Evolutionary conservation across 2,329 filamentous ascomycete species (phyloP), one percentile per base, ranked within the genome.

Genomic region (Penicillium vulpinum): DNA sequence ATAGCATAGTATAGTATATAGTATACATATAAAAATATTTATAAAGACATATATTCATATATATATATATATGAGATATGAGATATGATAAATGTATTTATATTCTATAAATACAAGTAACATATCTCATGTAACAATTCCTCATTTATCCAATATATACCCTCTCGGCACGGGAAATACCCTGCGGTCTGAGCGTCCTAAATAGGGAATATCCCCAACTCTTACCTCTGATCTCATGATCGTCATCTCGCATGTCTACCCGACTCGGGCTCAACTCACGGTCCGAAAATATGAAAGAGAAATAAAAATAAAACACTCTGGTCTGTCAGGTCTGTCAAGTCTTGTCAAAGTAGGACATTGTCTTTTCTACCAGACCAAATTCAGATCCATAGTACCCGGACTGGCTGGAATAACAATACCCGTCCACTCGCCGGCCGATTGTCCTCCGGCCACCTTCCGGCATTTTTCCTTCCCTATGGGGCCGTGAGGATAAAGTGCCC

Each of bases 381-480:
- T 5, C 48, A 51, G 28, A 54, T 38, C 24, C n/a, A n/a, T 41
- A 38, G 26, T 26, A 33, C 21, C 22, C 45, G 26, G 22, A 43
- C 52, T 50, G 18, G 52, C 18, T 56, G 54, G 21, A 52, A 52
- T 52, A 26, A 40, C 54, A 56, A 56, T 56, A 28, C 16, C 51
- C 51, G 28, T 50, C 29, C 29, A 51, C n/a, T 45, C 29, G 7
- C 35, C 52, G 52, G 45, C 45, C 52, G 52, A 29, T 50, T 50
- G 22, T 54, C 50, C 22, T 43, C 57, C 56, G 46, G 56, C 39
- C 56, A 56, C 29, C 57, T 53, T 54, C 56, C 59, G 53, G 41
- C 28, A 26, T 26, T 38, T 49, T 39, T 29, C 15, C 16, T 24
- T n/a, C 11, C 11, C 26, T 16, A 26, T 28, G 26, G 8, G 26